These are phyloP conservation scores for Sugiyamaella castrensis DNA, from an alignment of 1,139 yeast genomes.

Conservation along the genomic window DNA sequence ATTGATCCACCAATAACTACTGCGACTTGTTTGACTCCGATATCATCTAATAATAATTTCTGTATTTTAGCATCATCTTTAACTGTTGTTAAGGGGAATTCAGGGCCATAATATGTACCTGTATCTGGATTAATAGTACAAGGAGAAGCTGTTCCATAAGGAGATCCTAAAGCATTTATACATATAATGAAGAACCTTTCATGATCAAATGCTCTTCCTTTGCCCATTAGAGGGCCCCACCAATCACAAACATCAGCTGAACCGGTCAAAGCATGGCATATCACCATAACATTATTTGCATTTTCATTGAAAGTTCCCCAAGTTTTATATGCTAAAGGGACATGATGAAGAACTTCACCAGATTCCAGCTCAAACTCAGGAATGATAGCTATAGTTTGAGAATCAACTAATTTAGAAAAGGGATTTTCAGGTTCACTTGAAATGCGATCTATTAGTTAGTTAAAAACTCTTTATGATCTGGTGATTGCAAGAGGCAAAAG, in stretches of 20 bases:
- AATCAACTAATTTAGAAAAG: slow-evolving; percentile 69
- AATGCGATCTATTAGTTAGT: slow-evolving; percentile 24
- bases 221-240: slow-evolving; percentile 96
- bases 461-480: too few species aligned
- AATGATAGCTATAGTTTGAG: slow-evolving; percentile 76
- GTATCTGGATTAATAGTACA: slow-evolving; percentile 71
- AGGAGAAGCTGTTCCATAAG: slow-evolving; percentile 95
- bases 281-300: slow-evolving; percentile 73
- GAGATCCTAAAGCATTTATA: slow-evolving; percentile 88
- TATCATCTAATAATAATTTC: slow-evolving; percentile 61
- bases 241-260: slow-evolving; percentile 94
- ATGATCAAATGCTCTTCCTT: slow-evolving; percentile 86
- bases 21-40: slow-evolving; percentile 75
- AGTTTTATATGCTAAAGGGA: slow-evolving; percentile 92
- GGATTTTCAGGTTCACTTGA: slow-evolving; percentile 58
- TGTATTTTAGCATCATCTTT: slow-evolving; percentile 89
- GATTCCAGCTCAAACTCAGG: slow-evolving; percentile 77
- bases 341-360: slow-evolving; percentile 67
- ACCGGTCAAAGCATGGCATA: slow-evolving; percentile 95
- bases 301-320: slow-evolving; percentile 80
- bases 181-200: slow-evolving; percentile 81
- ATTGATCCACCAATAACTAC: slow-evolving; percentile 93
- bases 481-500: too few species aligned
- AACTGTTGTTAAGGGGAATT: slow-evolving; percentile 87
- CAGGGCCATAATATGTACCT: slow-evolving; percentile 82